Evolutionary conservation across 2,329 filamentous ascomycete species (phyloP), one percentile per base, ranked within the genome.

Genomic region (Fusarium veterinarium): DNA sequence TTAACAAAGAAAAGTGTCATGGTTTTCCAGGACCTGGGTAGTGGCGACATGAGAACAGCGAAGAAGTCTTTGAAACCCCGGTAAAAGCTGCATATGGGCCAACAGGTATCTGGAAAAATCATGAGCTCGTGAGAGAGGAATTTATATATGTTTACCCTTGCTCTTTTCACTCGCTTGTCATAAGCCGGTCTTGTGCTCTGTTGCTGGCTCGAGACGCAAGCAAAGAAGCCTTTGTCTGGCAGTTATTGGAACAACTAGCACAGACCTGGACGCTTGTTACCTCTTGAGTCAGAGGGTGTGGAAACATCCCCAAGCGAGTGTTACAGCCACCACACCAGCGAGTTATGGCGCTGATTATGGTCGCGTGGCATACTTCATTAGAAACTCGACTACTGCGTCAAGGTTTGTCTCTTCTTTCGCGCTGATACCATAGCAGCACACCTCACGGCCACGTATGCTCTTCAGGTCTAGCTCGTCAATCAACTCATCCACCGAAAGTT

Each of bases 361-460:
- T 84, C 91, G 91, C 80, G 88, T 94, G 72, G 95, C 92, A 81
- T 93, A 93, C 76, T 95, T 95, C 82, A 99, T 95, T 81, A 99
- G 87, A 93, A 96, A 99, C 81, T 97, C 93, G 78, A 99, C 87
- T 58, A 99, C 96, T 11, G 95, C 96, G 80, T 99, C 95, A 74
- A 99, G 90, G 84, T 99, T 99, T 64, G 95, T 99, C 85, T 99
- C 96, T 82, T 98, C 95, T 83, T 98, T 98, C 69, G 95, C 96
- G 81, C 95, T 98, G 84, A 99, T 98, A 70, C 95, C 95, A 83
- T 99, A 99, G 85, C 96, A 98, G 84, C 94, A 97, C 76, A 99
- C 95, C 83, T 99, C 96, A 61, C 96, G 93, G 78, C 94, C 92
- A 67, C 91, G 93, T 81, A 99, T 95, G 76, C 90, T 91, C 82